These are phyloP conservation scores for Paulownia fortunei DNA, from an alignment of 257 asterid genomes.

Conservation along the genomic window DNA sequence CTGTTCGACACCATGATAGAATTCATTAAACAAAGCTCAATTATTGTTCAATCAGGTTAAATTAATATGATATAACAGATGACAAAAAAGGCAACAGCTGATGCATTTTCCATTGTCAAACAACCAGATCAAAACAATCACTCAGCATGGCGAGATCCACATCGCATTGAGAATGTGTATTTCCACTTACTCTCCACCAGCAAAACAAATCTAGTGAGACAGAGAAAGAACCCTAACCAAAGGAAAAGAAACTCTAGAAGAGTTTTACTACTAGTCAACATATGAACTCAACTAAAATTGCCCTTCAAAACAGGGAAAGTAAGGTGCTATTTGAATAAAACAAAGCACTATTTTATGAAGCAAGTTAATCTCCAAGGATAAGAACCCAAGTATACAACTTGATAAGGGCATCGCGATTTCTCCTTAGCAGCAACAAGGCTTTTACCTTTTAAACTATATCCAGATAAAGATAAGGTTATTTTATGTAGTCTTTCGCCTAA, in stretches of 20 bases:
- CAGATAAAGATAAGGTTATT: background rate
- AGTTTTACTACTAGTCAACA: background rate
- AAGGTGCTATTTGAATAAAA: conserved; percentile 15
- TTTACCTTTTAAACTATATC: background rate
- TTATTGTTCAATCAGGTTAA: background rate
- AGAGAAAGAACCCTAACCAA: background rate
- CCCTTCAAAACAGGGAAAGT: background rate
- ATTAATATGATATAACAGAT: background rate
- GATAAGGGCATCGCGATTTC: background rate
- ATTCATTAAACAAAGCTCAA: conserved; percentile 27
- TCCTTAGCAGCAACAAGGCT: background rate
- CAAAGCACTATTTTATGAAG: background rate
- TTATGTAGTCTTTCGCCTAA: background rate
- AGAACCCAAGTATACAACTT: background rate
- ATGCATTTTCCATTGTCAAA: background rate
- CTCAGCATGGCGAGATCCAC: background rate
- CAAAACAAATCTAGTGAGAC: background rate
- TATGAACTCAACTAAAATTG: background rate
- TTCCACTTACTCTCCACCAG: background rate
- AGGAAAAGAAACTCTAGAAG: conserved; percentile 1
- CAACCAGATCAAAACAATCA: conserved; percentile 10
- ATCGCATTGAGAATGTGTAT: background rate
- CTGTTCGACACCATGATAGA: conserved; percentile 51
- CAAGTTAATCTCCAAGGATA: background rate
- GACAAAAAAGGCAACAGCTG: background rate